Evolutionary conservation across 2,329 filamentous ascomycete genomes (phyloP), one percentile per base, ranked within the genome.

Genomic region (Teratosphaeria viscida): DNA sequence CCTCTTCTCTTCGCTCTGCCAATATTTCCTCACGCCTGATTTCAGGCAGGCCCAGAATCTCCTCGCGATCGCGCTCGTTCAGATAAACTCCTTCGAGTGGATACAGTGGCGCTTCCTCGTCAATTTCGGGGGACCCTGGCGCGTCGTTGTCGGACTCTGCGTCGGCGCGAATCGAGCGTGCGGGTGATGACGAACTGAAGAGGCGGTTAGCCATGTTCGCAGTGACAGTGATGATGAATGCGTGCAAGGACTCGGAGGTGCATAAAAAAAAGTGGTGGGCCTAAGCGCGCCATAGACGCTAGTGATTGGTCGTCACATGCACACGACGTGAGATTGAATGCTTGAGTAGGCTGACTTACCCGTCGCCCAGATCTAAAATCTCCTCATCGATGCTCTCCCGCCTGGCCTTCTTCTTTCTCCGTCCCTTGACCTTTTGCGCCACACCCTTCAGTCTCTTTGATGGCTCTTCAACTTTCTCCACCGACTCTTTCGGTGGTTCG

Each of bases 21-120:
- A 99, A 82, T 53, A 96, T 86, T 71, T 90, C 85, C 74, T 99
- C 94, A 63, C 92, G 88, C 71, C 95, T 86, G 57, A 97, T 86
- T 76, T 97, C 92, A 34, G 91, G 87, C 82, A 96, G 85, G 59
- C 81, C 83, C 82, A 94, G 86, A 63, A 99, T 94, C 57, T 88
- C 66, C 10, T 73, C 70, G 66, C 76, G 78, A 64, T 80, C 79
- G 64, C 78, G 77, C 60, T 76, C 78, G 68, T 84, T 81, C 61
- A 82, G 80, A 72, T 84, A 89, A 69, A 94, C 86, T 67, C 92
- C 92, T 65, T 99, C 94, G 63, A 96, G 82, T 0, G 92, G 91
- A 71, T 95, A 94, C 59, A 85, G 68, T 73, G 87, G 78, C 69
- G 86, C 82, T 59, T 85, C 80, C 52, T 78, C 77, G 27, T 74